Evolutionary conservation across 805 yeast species (phyloP).

Genomic region (Komagataella mondaviorum): DNA sequence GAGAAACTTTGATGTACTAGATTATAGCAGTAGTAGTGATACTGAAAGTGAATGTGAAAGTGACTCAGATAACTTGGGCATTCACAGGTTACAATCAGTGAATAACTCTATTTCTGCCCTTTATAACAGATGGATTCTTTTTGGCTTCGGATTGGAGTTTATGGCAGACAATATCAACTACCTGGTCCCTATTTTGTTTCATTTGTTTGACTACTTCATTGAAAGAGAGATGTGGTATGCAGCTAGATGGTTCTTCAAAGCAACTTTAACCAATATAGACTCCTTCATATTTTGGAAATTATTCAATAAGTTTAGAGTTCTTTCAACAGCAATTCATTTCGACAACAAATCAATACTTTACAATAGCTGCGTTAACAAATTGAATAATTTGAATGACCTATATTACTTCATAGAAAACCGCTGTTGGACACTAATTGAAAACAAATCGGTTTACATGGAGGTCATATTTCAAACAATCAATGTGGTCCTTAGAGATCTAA

Average conservation of each 20-base stretch:
- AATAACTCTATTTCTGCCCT: background rate
- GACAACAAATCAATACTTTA: background rate
- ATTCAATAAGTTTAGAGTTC: background rate
- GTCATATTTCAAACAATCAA: background rate
- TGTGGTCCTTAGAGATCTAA: background rate
- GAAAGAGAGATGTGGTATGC: background rate
- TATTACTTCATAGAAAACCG: background rate
- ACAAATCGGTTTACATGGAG: background rate
- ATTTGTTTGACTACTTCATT: conserved; percentile 2
- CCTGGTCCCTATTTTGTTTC: conserved; percentile 3
- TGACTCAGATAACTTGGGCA: background rate
- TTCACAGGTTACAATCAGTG: background rate
- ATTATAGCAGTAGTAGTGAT: background rate
- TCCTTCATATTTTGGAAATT: background rate
- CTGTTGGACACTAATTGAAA: background rate
- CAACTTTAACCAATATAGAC: background rate
- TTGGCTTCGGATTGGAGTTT: conserved; percentile 4
- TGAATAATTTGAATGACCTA: background rate
- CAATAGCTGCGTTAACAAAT: background rate
- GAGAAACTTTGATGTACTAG: background rate
- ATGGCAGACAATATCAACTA: conserved; percentile 1
- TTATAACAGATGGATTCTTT: conserved; percentile 1
- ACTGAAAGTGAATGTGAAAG: background rate
- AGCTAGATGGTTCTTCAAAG: background rate
- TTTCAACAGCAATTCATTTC: background rate